Percentiles rank a stretch among this genome's conserved stretches.
Conservation (phyloP, 805 yeast species). For the Yamadazyma nakazawae region DNA sequence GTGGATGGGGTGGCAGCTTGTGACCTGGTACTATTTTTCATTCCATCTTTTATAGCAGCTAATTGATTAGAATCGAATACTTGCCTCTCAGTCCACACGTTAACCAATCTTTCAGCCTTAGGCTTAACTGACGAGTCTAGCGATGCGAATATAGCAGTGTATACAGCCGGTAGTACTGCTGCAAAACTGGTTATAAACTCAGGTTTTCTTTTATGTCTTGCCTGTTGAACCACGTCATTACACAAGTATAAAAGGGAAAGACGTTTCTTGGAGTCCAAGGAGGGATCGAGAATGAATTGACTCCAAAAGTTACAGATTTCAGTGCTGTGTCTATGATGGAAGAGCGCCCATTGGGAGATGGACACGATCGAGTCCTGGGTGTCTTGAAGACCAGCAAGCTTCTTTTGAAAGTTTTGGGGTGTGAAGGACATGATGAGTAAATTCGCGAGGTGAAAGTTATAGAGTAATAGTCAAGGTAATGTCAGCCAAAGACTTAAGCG, state of each 20-base stretch:
- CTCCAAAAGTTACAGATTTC: slow-evolving; percentile 39
- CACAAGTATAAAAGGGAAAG: slow-evolving; percentile 65
- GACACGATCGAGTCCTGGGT: slow-evolving; percentile 47
- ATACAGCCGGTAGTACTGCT: slow-evolving; percentile 41
- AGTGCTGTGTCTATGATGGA: slow-evolving; percentile 39
- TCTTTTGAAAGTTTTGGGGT: slow-evolving; percentile 30
- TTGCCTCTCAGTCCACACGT: slow-evolving; percentile 55
- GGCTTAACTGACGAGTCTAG: slow-evolving; percentile 39
- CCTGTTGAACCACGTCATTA: slow-evolving; percentile 80
- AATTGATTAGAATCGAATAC: slow-evolving; percentile 38
- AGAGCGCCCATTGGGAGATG: slow-evolving; percentile 45
- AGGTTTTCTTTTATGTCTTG: slow-evolving; percentile 56
- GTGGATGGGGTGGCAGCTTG: not conserved
- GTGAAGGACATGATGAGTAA: slow-evolving; percentile 37
- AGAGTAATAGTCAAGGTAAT: not conserved
- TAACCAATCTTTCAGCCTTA: slow-evolving; percentile 49
- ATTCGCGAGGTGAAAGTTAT: slow-evolving; percentile 2
- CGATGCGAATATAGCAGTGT: slow-evolving; percentile 28
- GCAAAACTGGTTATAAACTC: slow-evolving; percentile 61
- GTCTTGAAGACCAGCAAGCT: slow-evolving; percentile 37
- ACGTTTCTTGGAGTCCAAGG: slow-evolving; percentile 28
- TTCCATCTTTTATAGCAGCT: slow-evolving; percentile 18
- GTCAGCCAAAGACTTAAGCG: no score
- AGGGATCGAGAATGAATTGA: slow-evolving; percentile 18
- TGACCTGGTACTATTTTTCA: not conserved